Base-by-base conservation (phyloP, 73 alveolate genomes). In the Blepharisma stoltei region DNA sequence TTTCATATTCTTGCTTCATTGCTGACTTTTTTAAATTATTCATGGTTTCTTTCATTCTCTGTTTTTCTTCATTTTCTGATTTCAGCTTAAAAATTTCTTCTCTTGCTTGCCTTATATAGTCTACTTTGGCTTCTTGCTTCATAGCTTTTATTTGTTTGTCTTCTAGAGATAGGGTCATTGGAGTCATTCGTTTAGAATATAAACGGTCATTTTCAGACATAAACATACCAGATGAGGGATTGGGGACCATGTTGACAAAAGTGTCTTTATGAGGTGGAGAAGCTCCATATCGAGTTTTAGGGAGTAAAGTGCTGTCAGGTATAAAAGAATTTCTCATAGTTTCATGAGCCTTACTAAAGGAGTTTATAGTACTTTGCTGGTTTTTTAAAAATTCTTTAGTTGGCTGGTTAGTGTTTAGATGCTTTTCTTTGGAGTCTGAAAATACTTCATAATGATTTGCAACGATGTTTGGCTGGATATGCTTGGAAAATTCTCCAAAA, bases 191-290 rank as follows among this genome's bases (percentile, higher is more conserved):
- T 38, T 60, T 60, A 2, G 73, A n/a, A 60, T 38, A 14, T 14
- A 18, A 60, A 8, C 73, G 14, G 5, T 60, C 46, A 14, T 60
- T 60, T 14, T 60, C 73, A 14, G 38, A 14, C 45, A 60, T 18
- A 60, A 20, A 60, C 73, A 60, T 60, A 5, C 46, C 73, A 5
- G 49, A 60, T 20, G 14, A n/a, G 14, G 46, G 46, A 4, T 9
- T 60, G 2, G 73, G 73, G 37, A 38, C 46, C 18, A 60, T 14
- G 23, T 60, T 60, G 11, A 25, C 37, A 25, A 60, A 60, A 20
- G 73, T 60, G 5, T 60, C 73, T 60, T 60, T 14, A 60, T 18
- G 23, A 60, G 73, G 73, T 2, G 73, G 73, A 20, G 73, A 60
- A 20, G 73, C 14, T 1, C 73, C 23, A 25, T 60, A 60, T 18